These are phyloP conservation scores for Flueggea neowawraea DNA, from an alignment of 441 rosid genomes.

Conservation along the genomic window DNA sequence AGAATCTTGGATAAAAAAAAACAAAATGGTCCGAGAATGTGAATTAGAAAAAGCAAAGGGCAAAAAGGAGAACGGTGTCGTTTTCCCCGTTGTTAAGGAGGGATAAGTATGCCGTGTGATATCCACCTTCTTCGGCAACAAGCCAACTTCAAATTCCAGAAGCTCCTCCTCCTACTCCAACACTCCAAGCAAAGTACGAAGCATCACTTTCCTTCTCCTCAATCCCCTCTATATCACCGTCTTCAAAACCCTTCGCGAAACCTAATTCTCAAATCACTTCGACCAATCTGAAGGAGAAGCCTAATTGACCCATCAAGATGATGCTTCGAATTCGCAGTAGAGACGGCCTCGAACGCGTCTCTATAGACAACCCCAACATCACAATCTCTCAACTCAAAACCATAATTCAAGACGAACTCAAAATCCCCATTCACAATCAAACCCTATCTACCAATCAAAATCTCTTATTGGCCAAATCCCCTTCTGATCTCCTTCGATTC, in stretches of 20 bases:
- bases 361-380: slow-evolving; percentile 40
- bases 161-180: background rate
- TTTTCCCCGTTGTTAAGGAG: too few species aligned
- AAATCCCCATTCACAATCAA: slow-evolving; percentile 72
- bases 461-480: slow-evolving; percentile 69
- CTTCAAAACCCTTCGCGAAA: background rate
- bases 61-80: too few species aligned
- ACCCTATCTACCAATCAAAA: slow-evolving; percentile 78
- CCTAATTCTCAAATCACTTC: background rate
- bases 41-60: too few species aligned
- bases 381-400: slow-evolving; percentile 72
- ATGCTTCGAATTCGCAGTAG: slow-evolving; percentile 93
- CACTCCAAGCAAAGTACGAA: background rate
- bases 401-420: slow-evolving; percentile 77
- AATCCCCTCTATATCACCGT: background rate
- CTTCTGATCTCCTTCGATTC: slow-evolving; percentile 45
- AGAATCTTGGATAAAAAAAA: too few species aligned
- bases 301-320: slow-evolving; percentile 26
- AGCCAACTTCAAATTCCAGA: background rate
- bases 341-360: slow-evolving; percentile 92
- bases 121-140: background rate
- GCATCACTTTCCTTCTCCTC: background rate
- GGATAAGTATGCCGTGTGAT: too few species aligned
- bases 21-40: too few species aligned
- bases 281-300: slow-evolving; percentile 9